Evolutionary conservation across 331 rosid species (phyloP), one percentile per base, ranked within the genome.

Genomic region (Quercus lobata): DNA sequence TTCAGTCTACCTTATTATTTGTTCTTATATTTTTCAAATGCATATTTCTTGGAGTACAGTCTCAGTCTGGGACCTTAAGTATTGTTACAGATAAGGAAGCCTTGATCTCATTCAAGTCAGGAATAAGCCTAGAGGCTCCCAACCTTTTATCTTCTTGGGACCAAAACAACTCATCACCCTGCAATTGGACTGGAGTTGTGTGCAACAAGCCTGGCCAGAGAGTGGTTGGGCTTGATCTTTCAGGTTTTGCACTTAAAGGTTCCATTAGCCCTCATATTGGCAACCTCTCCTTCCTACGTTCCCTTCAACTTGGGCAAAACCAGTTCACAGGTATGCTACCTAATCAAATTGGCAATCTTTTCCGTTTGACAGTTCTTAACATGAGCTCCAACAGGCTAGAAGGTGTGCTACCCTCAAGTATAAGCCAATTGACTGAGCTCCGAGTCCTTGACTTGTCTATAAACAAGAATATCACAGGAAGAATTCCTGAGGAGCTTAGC

Each of bases 171-270:
- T 76, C 92, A 25, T 80, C 93, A 2, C 94, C 92, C 6, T 93
- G 94, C 84, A 88, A 91, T 29, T 91, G 97, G 94, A 86, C 86
- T 12, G 90, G 91, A 79, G 90, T 93, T 18, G 56, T 52, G 3
- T 93, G 92, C 82, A 86, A 72, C 80, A 74, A 22, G 10, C 46
- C 17, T 32, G 72, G 78, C 54, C 78, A 76, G 2, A 87, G 97
- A 87, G 97, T 93, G 0, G 76, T 71, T 41, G 80, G 46, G 66
- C 69, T 93, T 5, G 53, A 88, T 7, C 92, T 93, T 74, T 84
- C 94, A 9, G 81, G 94, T 22, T 76, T 84, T 1, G 76, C 81
- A 74, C 89, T 91, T 46, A 60, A 89, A 1, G 98, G 98, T 32
- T 57, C 86, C 22, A 34, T 93, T 5, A 83, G 84, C 35, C 91